These are phyloP conservation scores for Waltergamsia citrina DNA, from an alignment of 2,329 filamentous ascomycete species.

Conservation along the genomic window DNA sequence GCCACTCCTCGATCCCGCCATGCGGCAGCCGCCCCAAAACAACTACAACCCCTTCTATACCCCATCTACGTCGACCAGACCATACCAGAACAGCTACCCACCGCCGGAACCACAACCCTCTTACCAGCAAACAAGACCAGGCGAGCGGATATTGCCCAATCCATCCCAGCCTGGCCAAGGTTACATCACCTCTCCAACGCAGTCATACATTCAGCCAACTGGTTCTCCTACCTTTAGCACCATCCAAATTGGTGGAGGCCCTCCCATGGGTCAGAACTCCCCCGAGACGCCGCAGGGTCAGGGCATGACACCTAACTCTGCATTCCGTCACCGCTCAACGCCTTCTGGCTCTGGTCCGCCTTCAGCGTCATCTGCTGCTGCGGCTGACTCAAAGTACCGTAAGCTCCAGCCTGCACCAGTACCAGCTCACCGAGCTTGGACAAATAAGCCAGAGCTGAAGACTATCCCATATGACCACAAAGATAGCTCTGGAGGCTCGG, in stretches of 20 bases:
- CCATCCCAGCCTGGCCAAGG: conserved; percentile 13
- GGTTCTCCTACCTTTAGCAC: conserved; percentile 23
- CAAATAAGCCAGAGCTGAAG: conserved; percentile 41
- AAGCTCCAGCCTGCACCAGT: conserved; percentile 50
- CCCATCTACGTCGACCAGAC: conserved; percentile 14
- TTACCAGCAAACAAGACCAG: conserved; percentile 10
- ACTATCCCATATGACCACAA: conserved; percentile 52
- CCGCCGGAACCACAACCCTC: conserved; percentile 17
- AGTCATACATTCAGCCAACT: conserved; percentile 17
- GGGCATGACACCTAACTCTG: conserved; percentile 15
- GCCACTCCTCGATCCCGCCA: conserved; percentile 17
- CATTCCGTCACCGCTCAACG: conserved; percentile 25
- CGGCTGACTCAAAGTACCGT: conserved; percentile 32
- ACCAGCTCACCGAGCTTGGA: conserved; percentile 38
- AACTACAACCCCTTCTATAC: conserved; percentile 20
- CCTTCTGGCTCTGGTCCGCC: conserved; percentile 19
- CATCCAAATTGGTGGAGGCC: conserved; percentile 1
- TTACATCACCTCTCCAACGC: conserved; percentile 23
- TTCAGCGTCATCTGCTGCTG: neutral
- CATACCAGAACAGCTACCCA: conserved; percentile 20
- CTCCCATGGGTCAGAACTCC: conserved; percentile 20
- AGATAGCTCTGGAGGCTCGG: conserved; percentile 37
- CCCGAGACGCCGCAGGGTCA: conserved; percentile 18
- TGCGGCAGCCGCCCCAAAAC: conserved; percentile 16
- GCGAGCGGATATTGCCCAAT: conserved; percentile 23